Conservation (phyloP, 1,284 basidiomycete genomes). For the Cutaneotrichosporon mucoides region DNA sequence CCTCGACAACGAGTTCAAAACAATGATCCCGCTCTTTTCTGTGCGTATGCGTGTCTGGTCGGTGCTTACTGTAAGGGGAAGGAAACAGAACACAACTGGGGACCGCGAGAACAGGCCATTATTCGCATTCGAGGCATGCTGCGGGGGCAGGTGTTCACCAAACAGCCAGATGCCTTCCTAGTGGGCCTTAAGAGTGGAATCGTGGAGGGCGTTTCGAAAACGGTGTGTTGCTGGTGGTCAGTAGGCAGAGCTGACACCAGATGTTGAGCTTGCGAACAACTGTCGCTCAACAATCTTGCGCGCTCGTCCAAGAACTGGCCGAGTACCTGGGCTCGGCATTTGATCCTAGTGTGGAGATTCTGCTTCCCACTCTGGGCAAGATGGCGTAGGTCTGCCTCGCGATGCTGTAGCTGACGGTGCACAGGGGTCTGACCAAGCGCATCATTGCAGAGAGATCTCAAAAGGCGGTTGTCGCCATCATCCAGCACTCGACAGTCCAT, state of each 20-base stretch:
- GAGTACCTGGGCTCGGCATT: constrained; percentile 63
- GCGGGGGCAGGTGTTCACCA: constrained; percentile 70
- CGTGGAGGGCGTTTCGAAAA: constrained; percentile 77
- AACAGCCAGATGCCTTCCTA: constrained; percentile 71
- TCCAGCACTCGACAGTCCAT: constrained; percentile 66
- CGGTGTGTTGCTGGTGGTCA: constrained; percentile 58
- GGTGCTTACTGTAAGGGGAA: constrained; percentile 61
- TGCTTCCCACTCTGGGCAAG: constrained; percentile 70
- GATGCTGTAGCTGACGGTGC: too few species aligned
- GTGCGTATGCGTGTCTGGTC: constrained; percentile 53
- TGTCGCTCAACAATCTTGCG: constrained; percentile 73
- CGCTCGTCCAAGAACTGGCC: constrained; percentile 73
- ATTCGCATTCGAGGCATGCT: constrained; percentile 86
- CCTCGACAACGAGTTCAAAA: constrained; percentile 74
- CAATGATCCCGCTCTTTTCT: constrained; percentile 71
- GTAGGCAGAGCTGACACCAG: constrained; percentile 49
- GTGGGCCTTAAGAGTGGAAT: constrained; percentile 68
- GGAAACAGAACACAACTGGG: constrained; percentile 98
- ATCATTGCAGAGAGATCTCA: constrained; percentile 85
- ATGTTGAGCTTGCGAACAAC: constrained; percentile 87
- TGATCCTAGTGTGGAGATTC: constrained; percentile 70
- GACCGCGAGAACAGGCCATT: constrained; percentile 71
- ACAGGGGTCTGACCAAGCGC: constrained; percentile 78
- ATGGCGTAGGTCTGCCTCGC: constrained; percentile 57
- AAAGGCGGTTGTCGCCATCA: constrained; percentile 62